Conservation (phyloP, 495 filamentous ascomycete genomes). For the Aspergillus steynii region DNA sequence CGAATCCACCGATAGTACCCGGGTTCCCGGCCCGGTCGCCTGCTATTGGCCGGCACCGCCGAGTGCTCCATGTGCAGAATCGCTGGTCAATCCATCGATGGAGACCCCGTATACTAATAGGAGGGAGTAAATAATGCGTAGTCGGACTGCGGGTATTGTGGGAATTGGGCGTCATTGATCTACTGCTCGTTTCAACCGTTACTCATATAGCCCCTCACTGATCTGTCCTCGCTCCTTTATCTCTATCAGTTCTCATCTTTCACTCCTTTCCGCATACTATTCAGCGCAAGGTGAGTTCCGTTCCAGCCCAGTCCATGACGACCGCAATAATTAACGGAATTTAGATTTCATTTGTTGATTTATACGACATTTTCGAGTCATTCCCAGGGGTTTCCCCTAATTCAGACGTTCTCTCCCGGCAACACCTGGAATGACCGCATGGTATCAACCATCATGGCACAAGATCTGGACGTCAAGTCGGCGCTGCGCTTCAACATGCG, state of each 20-base stretch:
- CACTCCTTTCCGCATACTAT: slow-evolving; percentile 1
- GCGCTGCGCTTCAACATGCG: slow-evolving; percentile 30
- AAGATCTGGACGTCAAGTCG: slow-evolving; percentile 19
- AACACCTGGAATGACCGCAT: background rate
- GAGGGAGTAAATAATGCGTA: background rate
- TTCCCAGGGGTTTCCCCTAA: background rate
- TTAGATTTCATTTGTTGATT: background rate
- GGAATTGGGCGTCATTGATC: slow-evolving; percentile 7
- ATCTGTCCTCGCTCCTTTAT: background rate
- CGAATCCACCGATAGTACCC: slow-evolving; percentile 15
- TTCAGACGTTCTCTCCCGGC: background rate
- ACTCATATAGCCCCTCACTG: slow-evolving; percentile 5
- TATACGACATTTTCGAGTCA: background rate
- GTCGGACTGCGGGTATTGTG: slow-evolving; percentile 5
- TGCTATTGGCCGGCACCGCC: slow-evolving; percentile 16
- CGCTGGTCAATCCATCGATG: background rate
- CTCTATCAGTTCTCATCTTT: slow-evolving; percentile 7
- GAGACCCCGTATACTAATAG: background rate
- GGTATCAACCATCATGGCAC: slow-evolving; percentile 11
- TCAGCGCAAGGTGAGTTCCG: slow-evolving; percentile 4
- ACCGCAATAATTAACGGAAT: background rate
- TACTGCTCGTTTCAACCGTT: slow-evolving; percentile 4
- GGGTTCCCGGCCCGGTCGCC: slow-evolving; percentile 20
- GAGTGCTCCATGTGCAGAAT: slow-evolving; percentile 7
- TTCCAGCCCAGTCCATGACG: background rate